These are phyloP conservation scores for Penicilliopsis zonata DNA, from an alignment of 495 filamentous ascomycete genomes.

Conservation along the genomic window DNA sequence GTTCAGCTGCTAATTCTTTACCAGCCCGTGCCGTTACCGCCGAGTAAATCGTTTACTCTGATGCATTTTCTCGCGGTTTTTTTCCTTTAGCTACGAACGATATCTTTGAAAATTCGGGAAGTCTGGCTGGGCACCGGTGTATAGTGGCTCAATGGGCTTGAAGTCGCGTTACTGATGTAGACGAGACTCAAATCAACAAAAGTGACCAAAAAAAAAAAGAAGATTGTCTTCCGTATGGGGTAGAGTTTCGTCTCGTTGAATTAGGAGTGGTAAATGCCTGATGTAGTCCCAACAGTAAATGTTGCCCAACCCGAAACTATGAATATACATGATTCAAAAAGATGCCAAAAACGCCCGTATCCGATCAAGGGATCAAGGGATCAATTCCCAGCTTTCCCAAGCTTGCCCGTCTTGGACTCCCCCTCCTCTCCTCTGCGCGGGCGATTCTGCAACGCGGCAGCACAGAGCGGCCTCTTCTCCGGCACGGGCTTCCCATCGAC, in stretches of 20 bases:
- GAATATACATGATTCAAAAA: too few relatives aligned
- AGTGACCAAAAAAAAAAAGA: too few relatives aligned
- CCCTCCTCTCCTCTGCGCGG: constrained; percentile 22
- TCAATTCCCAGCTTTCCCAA: neutral
- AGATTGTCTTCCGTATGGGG: too few relatives aligned
- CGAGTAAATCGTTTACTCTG: constrained; percentile 32
- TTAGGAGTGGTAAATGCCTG: too few relatives aligned
- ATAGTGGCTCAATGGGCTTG: constrained; percentile 21
- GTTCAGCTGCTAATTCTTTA: constrained; percentile 6
- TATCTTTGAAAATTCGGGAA: constrained; percentile 30
- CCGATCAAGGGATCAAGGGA: too few relatives aligned
- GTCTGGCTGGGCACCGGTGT: constrained; percentile 29
- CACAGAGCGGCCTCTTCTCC: constrained; percentile 35
- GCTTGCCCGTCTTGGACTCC: constrained; percentile 3
- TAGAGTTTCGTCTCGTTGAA: too few relatives aligned
- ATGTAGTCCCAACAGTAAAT: too few relatives aligned
- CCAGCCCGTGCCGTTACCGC: constrained; percentile 38
- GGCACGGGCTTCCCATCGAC: constrained; percentile 11
- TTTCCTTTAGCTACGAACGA: constrained; percentile 33
- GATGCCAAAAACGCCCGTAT: too few relatives aligned
- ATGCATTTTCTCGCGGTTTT: constrained; percentile 29
- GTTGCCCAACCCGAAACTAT: too few relatives aligned
- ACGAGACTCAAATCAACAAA: constrained; percentile 8
- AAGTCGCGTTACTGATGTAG: constrained; percentile 18
- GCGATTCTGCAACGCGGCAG: constrained; percentile 27